Conservation (phyloP, 2,329 filamentous ascomycete species). For the Erysiphe pulchra region DNA sequence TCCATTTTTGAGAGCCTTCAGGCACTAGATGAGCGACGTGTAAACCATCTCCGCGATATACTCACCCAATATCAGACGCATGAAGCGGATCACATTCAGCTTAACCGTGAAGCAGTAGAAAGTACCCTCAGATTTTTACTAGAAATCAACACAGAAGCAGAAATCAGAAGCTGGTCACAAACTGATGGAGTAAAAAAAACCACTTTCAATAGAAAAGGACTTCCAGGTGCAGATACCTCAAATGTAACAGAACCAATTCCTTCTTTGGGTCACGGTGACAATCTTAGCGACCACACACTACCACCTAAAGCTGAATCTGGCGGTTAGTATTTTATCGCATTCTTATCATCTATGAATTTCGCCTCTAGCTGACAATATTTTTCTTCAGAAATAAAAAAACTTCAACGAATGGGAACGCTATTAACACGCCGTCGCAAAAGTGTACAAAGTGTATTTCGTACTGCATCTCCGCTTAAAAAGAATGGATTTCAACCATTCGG, state of each 20-base stretch:
- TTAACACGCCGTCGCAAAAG: slow-evolving; percentile 40
- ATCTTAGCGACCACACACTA: slow-evolving; percentile 9
- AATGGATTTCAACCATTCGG: slow-evolving; percentile 27
- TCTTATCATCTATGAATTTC: slow-evolving; percentile 2
- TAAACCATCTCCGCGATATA: slow-evolving; percentile 74
- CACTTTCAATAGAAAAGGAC: slow-evolving; percentile 10
- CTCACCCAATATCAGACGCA: slow-evolving; percentile 85
- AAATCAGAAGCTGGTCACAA: slow-evolving; percentile 50
- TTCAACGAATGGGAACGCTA: slow-evolving; percentile 37
- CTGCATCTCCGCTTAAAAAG: slow-evolving; percentile 27
- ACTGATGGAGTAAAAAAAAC: slow-evolving; percentile 15
- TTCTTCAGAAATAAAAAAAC: background rate
- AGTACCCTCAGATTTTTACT: slow-evolving; percentile 59
- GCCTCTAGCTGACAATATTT: slow-evolving; percentile 1
- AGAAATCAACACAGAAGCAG: slow-evolving; percentile 64
- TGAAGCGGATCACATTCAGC: slow-evolving; percentile 67
- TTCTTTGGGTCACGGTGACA: slow-evolving; percentile 8
- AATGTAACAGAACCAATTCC: slow-evolving; percentile 8
- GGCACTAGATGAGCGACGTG: slow-evolving; percentile 62
- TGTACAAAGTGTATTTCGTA: slow-evolving; percentile 30
- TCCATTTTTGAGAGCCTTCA: slow-evolving; percentile 89
- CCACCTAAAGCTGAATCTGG: slow-evolving; percentile 1
- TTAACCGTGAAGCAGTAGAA: slow-evolving; percentile 47
- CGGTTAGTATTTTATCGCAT: background rate
- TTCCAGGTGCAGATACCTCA: slow-evolving; percentile 4